These are phyloP conservation scores for Mycocentrospora acerina DNA, from an alignment of 2,329 filamentous ascomycete genomes.

Conservation along the genomic window DNA sequence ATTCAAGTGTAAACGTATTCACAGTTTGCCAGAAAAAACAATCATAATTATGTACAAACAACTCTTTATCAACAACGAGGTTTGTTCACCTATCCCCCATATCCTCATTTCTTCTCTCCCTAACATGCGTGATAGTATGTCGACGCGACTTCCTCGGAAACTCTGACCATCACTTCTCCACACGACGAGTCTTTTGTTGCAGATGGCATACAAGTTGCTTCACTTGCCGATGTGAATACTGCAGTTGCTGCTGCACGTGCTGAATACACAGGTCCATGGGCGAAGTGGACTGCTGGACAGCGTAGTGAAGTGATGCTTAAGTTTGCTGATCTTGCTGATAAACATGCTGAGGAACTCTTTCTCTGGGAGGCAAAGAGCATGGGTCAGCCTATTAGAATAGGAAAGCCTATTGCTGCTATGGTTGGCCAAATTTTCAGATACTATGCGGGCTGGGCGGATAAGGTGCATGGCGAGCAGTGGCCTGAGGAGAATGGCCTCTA, in stretches of 20 bases:
- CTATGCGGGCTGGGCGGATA: slow-evolving; percentile 26
- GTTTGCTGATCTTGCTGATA: slow-evolving; percentile 27
- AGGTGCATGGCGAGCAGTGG: slow-evolving; percentile 16
- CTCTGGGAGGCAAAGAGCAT: slow-evolving; percentile 18
- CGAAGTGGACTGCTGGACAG: slow-evolving; percentile 18
- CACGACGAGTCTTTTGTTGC: slow-evolving; percentile 25
- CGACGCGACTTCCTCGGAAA: slow-evolving; percentile 22
- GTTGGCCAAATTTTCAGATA: slow-evolving; percentile 18
- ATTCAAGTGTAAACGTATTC: no score
- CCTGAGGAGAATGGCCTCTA: slow-evolving; percentile 8
- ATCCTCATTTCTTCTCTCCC: background rate
- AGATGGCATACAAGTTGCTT: slow-evolving; percentile 24
- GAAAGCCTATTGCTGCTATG: slow-evolving; percentile 8
- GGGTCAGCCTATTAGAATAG: slow-evolving; percentile 13
- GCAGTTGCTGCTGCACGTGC: slow-evolving; percentile 27
- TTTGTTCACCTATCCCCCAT: slow-evolving; percentile 1
- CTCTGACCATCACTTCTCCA: slow-evolving; percentile 26
- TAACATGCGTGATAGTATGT: slow-evolving; percentile 16
- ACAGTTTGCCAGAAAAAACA: background rate
- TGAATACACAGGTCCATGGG: slow-evolving; percentile 25
- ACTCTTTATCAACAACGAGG: slow-evolving; percentile 35
- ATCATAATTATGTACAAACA: slow-evolving; percentile 15
- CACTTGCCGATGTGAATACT: slow-evolving; percentile 25
- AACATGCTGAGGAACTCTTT: slow-evolving; percentile 14
- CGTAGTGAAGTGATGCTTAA: slow-evolving; percentile 25